Evolutionary conservation across 2,329 filamentous ascomycete genomes (phyloP).

Genomic region (Aspergillus sp.): DNA sequence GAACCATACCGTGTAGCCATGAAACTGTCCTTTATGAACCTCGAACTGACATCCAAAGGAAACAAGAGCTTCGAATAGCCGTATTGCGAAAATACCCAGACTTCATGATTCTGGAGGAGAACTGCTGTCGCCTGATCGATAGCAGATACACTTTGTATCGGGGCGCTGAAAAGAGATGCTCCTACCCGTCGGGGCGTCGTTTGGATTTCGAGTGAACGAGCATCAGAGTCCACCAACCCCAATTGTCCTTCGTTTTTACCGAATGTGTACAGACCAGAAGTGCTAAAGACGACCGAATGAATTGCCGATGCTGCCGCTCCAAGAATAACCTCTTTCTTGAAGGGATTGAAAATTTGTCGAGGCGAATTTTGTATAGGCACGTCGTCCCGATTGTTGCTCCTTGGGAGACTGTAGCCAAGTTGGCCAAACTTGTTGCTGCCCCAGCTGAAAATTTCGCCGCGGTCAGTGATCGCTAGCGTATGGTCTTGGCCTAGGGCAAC

Average conservation of each 20-base stretch:
- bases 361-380: constrained; percentile 80
- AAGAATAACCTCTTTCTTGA: constrained; percentile 81
- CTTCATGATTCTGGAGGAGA: constrained; percentile 80
- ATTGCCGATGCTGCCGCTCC: constrained; percentile 86
- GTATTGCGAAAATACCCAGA: constrained; percentile 94
- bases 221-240: constrained; percentile 91
- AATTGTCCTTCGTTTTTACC: constrained; percentile 94
- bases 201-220: constrained; percentile 84
- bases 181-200: constrained; percentile 81
- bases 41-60: constrained; percentile 70
- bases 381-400: constrained; percentile 66
- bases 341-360: constrained; percentile 83
- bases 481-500: constrained; percentile 90
- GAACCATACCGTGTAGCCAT: constrained; percentile 66
- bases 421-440: constrained; percentile 84
- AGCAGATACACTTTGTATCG: constrained; percentile 77
- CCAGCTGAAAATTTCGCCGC: constrained; percentile 94
- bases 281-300: constrained; percentile 87
- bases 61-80: constrained; percentile 91
- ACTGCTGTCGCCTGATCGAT: constrained; percentile 88
- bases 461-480: constrained; percentile 78
- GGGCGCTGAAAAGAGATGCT: constrained; percentile 72
- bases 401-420: constrained; percentile 78
- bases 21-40: constrained; percentile 66
- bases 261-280: constrained; percentile 82